These are phyloP conservation scores for Didymosphaeria variabile DNA, from an alignment of 2,329 filamentous ascomycete species.

Conservation along the genomic window DNA sequence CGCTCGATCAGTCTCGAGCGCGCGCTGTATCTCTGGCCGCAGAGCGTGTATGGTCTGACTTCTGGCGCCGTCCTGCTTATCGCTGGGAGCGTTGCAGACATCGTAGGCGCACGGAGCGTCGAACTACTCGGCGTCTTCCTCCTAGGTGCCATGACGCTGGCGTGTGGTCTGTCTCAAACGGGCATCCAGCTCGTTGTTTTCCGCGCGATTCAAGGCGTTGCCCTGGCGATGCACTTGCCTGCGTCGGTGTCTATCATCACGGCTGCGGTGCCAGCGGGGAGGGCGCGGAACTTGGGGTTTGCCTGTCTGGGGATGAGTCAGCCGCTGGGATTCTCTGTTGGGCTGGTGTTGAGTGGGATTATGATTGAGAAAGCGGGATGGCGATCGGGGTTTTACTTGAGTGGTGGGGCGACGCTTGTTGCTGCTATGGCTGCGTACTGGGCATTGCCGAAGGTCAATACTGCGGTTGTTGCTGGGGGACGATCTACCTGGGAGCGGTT, in stretches of 20 bases:
- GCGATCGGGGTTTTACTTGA: slow-evolving; percentile 40
- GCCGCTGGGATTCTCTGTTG: slow-evolving; percentile 61
- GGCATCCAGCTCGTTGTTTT: slow-evolving; percentile 56
- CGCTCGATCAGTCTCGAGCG: slow-evolving; percentile 36
- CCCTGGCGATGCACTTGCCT: slow-evolving; percentile 58
- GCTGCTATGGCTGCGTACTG: slow-evolving; percentile 47
- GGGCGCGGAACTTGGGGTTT: slow-evolving; percentile 45
- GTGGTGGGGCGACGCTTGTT: slow-evolving; percentile 28
- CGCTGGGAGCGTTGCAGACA: slow-evolving; percentile 61
- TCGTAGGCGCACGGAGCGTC: slow-evolving; percentile 57
- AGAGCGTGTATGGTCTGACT: slow-evolving; percentile 51
- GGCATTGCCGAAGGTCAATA: slow-evolving; percentile 20
- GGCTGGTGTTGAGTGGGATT: slow-evolving; percentile 61
- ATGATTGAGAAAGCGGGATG: slow-evolving; percentile 59
- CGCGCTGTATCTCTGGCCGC: slow-evolving; percentile 45
- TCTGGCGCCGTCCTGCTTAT: slow-evolving; percentile 60
- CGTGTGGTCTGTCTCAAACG: slow-evolving; percentile 55
- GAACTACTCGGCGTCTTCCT: slow-evolving; percentile 56
- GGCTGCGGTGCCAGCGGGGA: slow-evolving; percentile 32
- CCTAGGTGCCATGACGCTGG: slow-evolving; percentile 55
- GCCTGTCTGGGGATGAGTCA: slow-evolving; percentile 57
- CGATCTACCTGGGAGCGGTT: slow-evolving; percentile 14
- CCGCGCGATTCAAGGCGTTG: slow-evolving; percentile 59
- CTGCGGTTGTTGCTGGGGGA: not conserved
- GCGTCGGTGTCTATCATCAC: slow-evolving; percentile 58